phyloP scores from a whole-genome alignment of 768 basidiomycete genomes.

The Russula sp. region DNA sequence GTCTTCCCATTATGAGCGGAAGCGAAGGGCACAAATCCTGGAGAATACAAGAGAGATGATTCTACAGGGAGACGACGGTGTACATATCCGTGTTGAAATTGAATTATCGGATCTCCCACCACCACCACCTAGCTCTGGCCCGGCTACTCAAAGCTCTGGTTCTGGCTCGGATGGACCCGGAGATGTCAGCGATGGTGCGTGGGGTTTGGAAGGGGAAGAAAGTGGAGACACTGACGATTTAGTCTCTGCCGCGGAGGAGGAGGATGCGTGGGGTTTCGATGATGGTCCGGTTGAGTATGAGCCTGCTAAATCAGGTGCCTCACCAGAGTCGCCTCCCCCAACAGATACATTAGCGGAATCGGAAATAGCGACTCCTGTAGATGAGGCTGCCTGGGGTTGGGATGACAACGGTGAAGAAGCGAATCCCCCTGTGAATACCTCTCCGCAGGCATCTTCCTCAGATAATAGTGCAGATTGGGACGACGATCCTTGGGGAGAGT shows the following conservation, averaged over 20 bases:
- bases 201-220: conserved; percentile 41
- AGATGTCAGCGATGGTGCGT: conserved; percentile 35
- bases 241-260: conserved; percentile 26
- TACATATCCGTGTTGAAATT: conserved; percentile 35
- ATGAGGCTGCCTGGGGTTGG: conserved; percentile 70
- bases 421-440: conserved; percentile 13
- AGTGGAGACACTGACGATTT: conserved; percentile 23
- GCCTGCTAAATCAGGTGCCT: not conserved
- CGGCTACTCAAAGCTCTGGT: conserved; percentile 7
- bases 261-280: conserved; percentile 38
- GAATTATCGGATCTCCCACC: conserved; percentile 1
- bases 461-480: conserved; percentile 51
- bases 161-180: conserved; percentile 20
- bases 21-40: conserved; percentile 60
- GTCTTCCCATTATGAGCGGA: conserved; percentile 71
- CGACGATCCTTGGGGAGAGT: conserved; percentile 61
- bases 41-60: conserved; percentile 55
- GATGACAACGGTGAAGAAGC: conserved; percentile 46
- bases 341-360: conserved; percentile 16
- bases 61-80: conserved; percentile 34
- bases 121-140: not conserved
- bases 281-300: conserved; percentile 40
- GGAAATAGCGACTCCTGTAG: conserved; percentile 26
- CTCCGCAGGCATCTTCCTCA: conserved; percentile 7
- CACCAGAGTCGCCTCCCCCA: conserved; percentile 9